Base-by-base conservation (phyloP, 306 rosid species). In the Begonia loranthoides region DNA sequence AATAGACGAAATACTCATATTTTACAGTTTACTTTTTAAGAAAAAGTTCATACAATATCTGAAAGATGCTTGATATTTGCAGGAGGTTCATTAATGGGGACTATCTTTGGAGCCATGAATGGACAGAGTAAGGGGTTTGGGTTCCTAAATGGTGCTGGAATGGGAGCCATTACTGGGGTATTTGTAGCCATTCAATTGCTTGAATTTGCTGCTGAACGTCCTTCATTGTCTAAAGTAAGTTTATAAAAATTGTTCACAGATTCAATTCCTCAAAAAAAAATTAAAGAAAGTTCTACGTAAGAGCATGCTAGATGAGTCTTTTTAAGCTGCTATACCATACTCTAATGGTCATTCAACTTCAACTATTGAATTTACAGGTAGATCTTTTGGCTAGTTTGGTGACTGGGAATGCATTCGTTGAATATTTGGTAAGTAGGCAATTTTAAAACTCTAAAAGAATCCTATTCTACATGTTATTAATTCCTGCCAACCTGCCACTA, bases 321-420 rank as follows among this genome's bases (percentile, higher is more conserved):
- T 43, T 43, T 12, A 43, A 13, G 10, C 45, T 2, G 13, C 45
- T 41, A 43, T n/a, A 11, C 14, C 47, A 43, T 12, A 43, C 9
- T 43, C 13, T 43, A 43, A 43, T 43, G 15, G n/a, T 12, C n/a
- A 43, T 12, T 43, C 13, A 41, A 41, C 47, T 10, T 43, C n/a
- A 43, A 43, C 15, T 12, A 43, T 12, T 43, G 47, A 43, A 43
- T 43, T 43, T 55, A 10, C 52, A 78, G 80, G 73, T 54, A 41
- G 71, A 73, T 33, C 17, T 78, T 8, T 51, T 78, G 15, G 57
- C 50, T 10, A 67, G 68, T 6, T 47, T 78, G 45, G 55, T 77
- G 47, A 62, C 70, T 61, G 76, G 84, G 47, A 70, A 65, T 45
- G 56, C 53, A 17, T 67, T 61, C 45, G 53, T 65, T 61, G 77